Percentiles rank a stretch among this genome's conserved stretches.
These are phyloP conservation scores for Pseudogymnoascus pannorum DNA, from an alignment of 2,329 filamentous ascomycete species.

Conservation along the genomic window DNA sequence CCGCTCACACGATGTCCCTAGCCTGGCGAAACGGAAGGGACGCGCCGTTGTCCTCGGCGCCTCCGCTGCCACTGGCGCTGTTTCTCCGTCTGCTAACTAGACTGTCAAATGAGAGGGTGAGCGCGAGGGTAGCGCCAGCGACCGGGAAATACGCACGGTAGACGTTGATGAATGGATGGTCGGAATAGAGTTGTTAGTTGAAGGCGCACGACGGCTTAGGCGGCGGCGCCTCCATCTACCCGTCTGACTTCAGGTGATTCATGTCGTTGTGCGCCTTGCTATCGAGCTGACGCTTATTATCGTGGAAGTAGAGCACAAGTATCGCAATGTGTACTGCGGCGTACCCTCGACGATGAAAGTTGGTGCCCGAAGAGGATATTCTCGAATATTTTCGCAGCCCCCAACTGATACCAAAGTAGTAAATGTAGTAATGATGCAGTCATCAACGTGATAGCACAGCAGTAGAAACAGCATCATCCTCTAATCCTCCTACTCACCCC, in stretches of 20 bases:
- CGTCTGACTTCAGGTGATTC: neutral
- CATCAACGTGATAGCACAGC: neutral
- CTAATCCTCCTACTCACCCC: no score
- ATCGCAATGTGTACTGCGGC: neutral
- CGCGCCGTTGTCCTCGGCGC: neutral
- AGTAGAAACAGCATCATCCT: neutral
- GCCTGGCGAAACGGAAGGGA: neutral
- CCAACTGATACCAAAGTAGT: neutral
- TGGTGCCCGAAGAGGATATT: neutral
- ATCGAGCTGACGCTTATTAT: neutral
- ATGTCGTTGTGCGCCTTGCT: neutral
- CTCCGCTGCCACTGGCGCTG: neutral
- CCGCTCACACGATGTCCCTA: neutral
- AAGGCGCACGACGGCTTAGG: neutral
- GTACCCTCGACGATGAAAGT: neutral
- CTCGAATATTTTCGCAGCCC: neutral
- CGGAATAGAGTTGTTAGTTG: neutral
- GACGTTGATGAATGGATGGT: neutral
- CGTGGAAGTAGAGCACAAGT: neutral
- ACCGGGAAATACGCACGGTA: neutral
- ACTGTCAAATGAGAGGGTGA: neutral
- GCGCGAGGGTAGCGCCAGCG: neutral
- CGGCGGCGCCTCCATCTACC: constrained; percentile 2
- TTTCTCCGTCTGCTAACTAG: neutral
- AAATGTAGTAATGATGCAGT: neutral